Percentiles rank a stretch among this genome's conserved stretches.
Evolutionary conservation across 2,329 filamentous ascomycete genomes (phyloP).

Genomic region (Stromatinia cepivora): DNA sequence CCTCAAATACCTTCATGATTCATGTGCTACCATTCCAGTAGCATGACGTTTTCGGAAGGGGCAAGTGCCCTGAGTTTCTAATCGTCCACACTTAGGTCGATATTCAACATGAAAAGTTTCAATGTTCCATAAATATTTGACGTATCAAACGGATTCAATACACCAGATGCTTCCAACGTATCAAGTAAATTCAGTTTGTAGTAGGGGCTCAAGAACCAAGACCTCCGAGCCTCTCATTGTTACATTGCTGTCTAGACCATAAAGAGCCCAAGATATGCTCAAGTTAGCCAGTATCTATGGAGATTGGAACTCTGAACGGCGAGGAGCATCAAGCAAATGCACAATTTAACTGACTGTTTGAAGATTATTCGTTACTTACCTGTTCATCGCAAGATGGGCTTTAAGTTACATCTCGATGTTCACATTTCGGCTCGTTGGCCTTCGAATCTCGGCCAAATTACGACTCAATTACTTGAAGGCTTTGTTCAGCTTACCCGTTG

Average conservation of each 20-base stretch:
- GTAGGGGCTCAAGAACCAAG: not conserved
- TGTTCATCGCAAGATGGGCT: slow-evolving; percentile 67
- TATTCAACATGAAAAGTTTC: not conserved
- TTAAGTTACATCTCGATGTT: slow-evolving; percentile 65
- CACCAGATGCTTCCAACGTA: not conserved
- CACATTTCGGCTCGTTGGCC: slow-evolving; percentile 60
- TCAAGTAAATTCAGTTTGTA: not conserved
- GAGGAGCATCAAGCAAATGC: not conserved
- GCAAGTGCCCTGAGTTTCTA: not conserved
- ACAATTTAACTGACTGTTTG: not conserved
- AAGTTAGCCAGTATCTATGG: not conserved
- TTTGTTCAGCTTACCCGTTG: slow-evolving; percentile 65
- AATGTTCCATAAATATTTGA: not conserved
- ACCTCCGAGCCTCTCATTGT: not conserved
- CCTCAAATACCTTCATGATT: not conserved
- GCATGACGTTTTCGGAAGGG: not conserved
- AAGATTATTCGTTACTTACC: slow-evolving; percentile 66
- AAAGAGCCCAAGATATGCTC: not conserved
- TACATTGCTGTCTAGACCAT: not conserved
- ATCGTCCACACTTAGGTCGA: not conserved
- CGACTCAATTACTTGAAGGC: slow-evolving; percentile 64
- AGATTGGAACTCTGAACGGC: not conserved
- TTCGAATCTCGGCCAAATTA: slow-evolving; percentile 60
- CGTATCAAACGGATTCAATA: not conserved
- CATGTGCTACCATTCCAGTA: not conserved